Base-by-base conservation (phyloP, 352 stramenopile species). In the Aphanomyces cochlioides region DNA sequence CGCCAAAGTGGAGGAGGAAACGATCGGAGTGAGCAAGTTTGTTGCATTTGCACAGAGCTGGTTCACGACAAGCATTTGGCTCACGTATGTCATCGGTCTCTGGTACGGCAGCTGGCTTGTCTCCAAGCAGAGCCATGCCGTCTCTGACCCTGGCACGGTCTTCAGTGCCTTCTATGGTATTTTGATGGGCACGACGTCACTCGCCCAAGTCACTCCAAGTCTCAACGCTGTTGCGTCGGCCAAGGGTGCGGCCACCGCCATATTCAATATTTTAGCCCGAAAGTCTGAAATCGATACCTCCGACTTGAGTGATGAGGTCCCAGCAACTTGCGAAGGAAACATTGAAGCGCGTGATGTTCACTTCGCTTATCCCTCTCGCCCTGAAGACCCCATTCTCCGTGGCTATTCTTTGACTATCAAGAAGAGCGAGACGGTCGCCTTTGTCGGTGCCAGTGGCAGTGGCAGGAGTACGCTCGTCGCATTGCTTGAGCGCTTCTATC, bases 401-500 rank as follows among this genome's bases (percentile, higher is more conserved):
- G 60, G 72, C 28, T 77, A 77, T 41, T 75, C 53, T 1, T 37
- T 77, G 43, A 67, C 47, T 1, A 77, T 88, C 60, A 73, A 83
- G 54, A 50, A 70, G n/a, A 78, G 79, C 21, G 58, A 83, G 38
- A 83, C 66, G 5, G 66, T 84, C 7, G 78, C 76, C 4, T 69
- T 85, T 54, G 79, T 84, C 37, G 79, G 79, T 28, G 34, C 75
- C 4, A 78, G 57, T 64, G 79, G 79, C 19, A 68, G 60, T 5
- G 79, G 79, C 41, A 96, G 96, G 73, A 85, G 54, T 56, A 95
- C 88, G 15, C 75, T 88, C 34, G 79, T 83, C 15, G 59, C 75
- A 7, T 76, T 98, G 38, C 72, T 96, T 7, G 78, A 96, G 59
- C 74, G 92, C 10, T 98, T 98, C 61, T 98, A 98, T 75, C 83